Conservation (phyloP, 768 basidiomycete species). For the Tricholoma bakamatsutake region DNA sequence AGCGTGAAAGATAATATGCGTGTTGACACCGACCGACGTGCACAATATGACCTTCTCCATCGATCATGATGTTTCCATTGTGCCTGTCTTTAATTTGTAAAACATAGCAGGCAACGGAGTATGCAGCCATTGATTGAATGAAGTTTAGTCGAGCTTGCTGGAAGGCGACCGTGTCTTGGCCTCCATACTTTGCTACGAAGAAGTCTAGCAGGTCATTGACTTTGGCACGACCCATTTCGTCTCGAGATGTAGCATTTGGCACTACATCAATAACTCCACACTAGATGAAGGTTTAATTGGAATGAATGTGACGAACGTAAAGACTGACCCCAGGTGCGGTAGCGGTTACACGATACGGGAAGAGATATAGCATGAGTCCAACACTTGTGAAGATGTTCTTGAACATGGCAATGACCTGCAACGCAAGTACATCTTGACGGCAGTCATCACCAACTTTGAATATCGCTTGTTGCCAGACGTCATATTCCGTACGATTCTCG, state of each 20-base stretch:
- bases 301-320: not conserved
- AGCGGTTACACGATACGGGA: constrained; percentile 94
- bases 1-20: not conserved
- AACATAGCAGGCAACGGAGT: constrained; percentile 97
- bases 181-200: constrained; percentile 91
- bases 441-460: constrained; percentile 99
- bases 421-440: constrained; percentile 94
- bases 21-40: constrained; percentile 69
- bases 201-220: constrained; percentile 95
- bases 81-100: constrained; percentile 98
- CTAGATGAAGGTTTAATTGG: constrained; percentile 32
- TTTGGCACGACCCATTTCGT: constrained; percentile 99
- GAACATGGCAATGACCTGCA: constrained; percentile 99
- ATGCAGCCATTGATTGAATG: constrained; percentile 98
- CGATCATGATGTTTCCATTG: constrained; percentile 99
- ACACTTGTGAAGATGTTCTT: constrained; percentile 92
- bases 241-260: constrained; percentile 94
- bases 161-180: constrained; percentile 83
- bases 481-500: constrained; percentile 61
- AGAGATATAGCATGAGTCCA: constrained; percentile 87
- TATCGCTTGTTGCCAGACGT: constrained; percentile 96
- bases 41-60: constrained; percentile 93
- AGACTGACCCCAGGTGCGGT: constrained; percentile 87
- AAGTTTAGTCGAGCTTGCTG: constrained; percentile 93
- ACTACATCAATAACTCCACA: constrained; percentile 99